Evolutionary conservation across 495 filamentous ascomycete genomes (phyloP), one percentile per base, ranked within the genome.

Genomic region (Aspergillus panamensis): DNA sequence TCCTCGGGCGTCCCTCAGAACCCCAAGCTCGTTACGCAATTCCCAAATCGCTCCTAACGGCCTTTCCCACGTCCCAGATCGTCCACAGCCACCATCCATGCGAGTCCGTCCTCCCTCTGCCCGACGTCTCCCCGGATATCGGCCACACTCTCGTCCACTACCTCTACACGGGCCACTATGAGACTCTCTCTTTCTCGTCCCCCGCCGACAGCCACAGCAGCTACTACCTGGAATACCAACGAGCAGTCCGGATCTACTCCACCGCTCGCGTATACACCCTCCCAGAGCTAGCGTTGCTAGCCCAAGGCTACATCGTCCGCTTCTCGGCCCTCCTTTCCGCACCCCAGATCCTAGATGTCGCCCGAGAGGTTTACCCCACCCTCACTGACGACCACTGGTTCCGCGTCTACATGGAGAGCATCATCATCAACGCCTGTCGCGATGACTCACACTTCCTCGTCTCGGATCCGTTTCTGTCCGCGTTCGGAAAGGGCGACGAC

Each of bases 31-130:
- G 88, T 3, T 92, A 61, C 48, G 32, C 53, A 33, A 39, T 61
- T 48, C 58, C 58, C 3, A 53, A 56, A 20, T 56, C 50, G 43
- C 55, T 45, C 58, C 39, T 61, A 8, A 48, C 37, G 8, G 37
- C 47, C 19, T 61, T 50, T 37, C 52, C 53, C 6, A 31, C 32
- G 8, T 44, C 55, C 13, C 37, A 39, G 86, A 85, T 89, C 85
- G 40, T 8, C 87, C 87, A n/a, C 84, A 6, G 87, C 88, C 0
- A 87, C 89, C 7, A 71, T 89, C 39, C 30, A 20, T 53, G 19
- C 53, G 45, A 55, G 21, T 44, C 53, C 7, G 48, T 32, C 43
- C 20, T 60, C 32, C 21, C 37, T 5, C 50, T 43, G 8, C 45
- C 33, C 21, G 57, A 60, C 21, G 35, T 54, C 51, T 44, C 57